These are phyloP conservation scores for Pyronema domesticum DNA, from an alignment of 495 filamentous ascomycete genomes.

Conservation along the genomic window DNA sequence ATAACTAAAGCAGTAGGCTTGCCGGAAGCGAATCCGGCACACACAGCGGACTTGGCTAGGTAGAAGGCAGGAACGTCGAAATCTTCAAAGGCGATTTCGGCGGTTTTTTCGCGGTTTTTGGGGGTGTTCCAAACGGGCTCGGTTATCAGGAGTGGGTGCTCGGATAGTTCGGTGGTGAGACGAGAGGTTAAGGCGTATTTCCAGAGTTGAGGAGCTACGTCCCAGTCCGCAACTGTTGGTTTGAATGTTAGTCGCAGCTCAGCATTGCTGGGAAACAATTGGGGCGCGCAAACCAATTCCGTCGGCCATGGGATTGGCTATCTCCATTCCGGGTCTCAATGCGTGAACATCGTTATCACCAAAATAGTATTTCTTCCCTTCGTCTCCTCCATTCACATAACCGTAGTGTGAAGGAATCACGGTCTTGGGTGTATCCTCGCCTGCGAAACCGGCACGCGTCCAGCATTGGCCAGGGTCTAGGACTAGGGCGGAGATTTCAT, in stretches of 20 bases:
- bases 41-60: conserved; percentile 46
- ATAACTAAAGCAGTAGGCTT: conserved; percentile 83
- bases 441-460: conserved; percentile 86
- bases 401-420: conserved; percentile 78
- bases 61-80: conserved; percentile 92
- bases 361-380: conserved; percentile 46
- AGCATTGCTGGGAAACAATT: background rate
- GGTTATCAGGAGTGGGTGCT: conserved; percentile 83
- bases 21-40: conserved; percentile 54
- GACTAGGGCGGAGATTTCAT: conserved; percentile 92
- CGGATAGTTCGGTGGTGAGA: conserved; percentile 63
- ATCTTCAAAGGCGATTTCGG: conserved; percentile 88
- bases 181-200: conserved; percentile 68
- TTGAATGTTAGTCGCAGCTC: background rate
- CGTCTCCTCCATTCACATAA: conserved; percentile 33
- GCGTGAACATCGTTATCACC: conserved; percentile 76
- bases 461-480: conserved; percentile 85
- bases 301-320: conserved; percentile 82
- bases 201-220: conserved; percentile 75
- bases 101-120: conserved; percentile 75
- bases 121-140: conserved; percentile 81
- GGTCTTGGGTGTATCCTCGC: conserved; percentile 92
- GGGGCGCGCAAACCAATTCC: conserved; percentile 33
- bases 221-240: conserved; percentile 76
- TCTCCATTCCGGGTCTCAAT: conserved; percentile 54